These are phyloP conservation scores for rapeseed (Brassica napus) DNA, from an alignment of 345 rosid genomes.

Conservation along the genomic window Da-Ae NC_063447.1:3129001-3129500, in stretches of 20 bases:
- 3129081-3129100: slow-evolving; percentile 25
- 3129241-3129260: slow-evolving; percentile 16
- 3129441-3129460: slow-evolving; percentile 15
- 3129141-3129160: slow-evolving; percentile 10
- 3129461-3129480: not conserved
- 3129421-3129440: slow-evolving; percentile 29
- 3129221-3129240: slow-evolving; percentile 22
- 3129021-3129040: slow-evolving; percentile 32
- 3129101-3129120: not conserved
- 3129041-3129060: slow-evolving; percentile 37
- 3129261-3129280: not conserved
- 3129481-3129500: not conserved
- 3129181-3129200: slow-evolving; percentile 25
- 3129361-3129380: not conserved
- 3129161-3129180: slow-evolving; percentile 10
- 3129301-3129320: too few relatives aligned
- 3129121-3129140: slow-evolving; percentile 8
- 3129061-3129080: slow-evolving; percentile 31
- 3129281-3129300: not conserved
- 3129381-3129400: slow-evolving; percentile 12
- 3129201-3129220: slow-evolving; percentile 17
- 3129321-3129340: not conserved
- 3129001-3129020: slow-evolving; percentile 13
- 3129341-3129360: not conserved
- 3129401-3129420: not conserved